These are phyloP conservation scores for Pyrus communis DNA, from an alignment of 306 rosid genomes.

Conservation along the genomic window DNA sequence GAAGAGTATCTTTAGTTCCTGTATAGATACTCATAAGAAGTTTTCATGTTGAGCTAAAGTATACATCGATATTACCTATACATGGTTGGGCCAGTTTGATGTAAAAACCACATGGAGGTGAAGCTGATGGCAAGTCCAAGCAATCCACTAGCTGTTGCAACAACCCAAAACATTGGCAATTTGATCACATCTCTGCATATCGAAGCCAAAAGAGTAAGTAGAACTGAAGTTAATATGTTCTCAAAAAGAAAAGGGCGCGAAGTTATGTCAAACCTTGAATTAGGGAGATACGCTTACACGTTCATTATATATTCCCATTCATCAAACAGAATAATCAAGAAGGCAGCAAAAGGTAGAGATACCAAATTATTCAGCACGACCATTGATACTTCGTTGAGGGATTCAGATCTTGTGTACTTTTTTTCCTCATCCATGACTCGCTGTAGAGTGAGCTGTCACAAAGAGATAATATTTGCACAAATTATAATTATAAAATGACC, in stretches of 20 bases:
- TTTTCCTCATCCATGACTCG: slow-evolving; percentile 89
- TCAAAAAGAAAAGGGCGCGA: slow-evolving; percentile 7
- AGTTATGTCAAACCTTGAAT: background rate
- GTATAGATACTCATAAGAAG: background rate
- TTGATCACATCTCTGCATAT: slow-evolving; percentile 58
- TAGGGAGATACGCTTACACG: slow-evolving; percentile 47
- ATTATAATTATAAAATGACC: background rate
- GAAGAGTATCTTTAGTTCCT: slow-evolving; percentile 6
- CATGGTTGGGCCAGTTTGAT: slow-evolving; percentile 86
- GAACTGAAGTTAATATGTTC: slow-evolving; percentile 3
- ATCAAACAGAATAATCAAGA: slow-evolving; percentile 50
- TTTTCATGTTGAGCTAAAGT: background rate
- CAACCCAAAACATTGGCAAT: slow-evolving; percentile 63
- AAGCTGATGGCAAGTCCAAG: slow-evolving; percentile 91
- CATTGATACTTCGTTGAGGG: slow-evolving; percentile 90
- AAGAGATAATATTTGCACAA: slow-evolving; percentile 1
- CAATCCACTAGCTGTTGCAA: slow-evolving; percentile 76
- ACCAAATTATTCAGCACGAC: slow-evolving; percentile 77
- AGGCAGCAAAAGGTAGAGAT: slow-evolving; percentile 69
- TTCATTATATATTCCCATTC: slow-evolving; percentile 75
- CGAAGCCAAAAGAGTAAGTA: slow-evolving; percentile 2
- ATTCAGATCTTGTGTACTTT: slow-evolving; percentile 58
- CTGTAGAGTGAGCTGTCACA: slow-evolving; percentile 60
- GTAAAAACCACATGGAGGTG: slow-evolving; percentile 90
- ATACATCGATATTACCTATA: slow-evolving; percentile 43